Conservation (phyloP, 768 basidiomycete species). For the Gyrodon lividus region DNA sequence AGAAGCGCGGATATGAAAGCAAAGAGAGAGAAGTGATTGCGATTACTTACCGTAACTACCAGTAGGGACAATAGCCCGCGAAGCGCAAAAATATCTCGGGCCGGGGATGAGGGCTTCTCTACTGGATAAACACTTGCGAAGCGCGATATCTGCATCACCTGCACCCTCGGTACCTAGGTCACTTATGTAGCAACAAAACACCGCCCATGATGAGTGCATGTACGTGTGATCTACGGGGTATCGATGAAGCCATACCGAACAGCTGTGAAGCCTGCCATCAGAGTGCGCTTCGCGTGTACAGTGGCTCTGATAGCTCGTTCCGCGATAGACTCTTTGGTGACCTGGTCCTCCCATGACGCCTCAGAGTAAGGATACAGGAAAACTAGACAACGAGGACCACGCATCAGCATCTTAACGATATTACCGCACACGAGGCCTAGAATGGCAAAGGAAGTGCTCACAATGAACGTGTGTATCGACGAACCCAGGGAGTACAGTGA, state of each 20-base stretch:
- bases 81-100: conserved; percentile 61
- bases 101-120: conserved; percentile 52
- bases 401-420: neutral
- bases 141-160: conserved; percentile 55
- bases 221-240: neutral
- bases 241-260: conserved; percentile 43
- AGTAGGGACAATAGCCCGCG: conserved; percentile 56
- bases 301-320: conserved; percentile 64
- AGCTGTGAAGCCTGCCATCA: conserved; percentile 63
- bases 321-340: conserved; percentile 53
- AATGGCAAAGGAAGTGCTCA: conserved; percentile 24
- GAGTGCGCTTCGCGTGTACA: conserved; percentile 53
- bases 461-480: conserved; percentile 59
- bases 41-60: conserved; percentile 53
- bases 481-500: conserved; percentile 56
- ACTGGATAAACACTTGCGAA: conserved; percentile 54
- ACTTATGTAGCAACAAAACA: conserved; percentile 27
- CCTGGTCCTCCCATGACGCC: conserved; percentile 60
- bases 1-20: conserved; percentile 7
- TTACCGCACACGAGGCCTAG: neutral
- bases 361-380: conserved; percentile 63
- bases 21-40: neutral
- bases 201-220: neutral
- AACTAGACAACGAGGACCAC: conserved; percentile 33
- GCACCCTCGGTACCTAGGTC: conserved; percentile 72